Conservation (phyloP, 148 eudicot genomes). For the Fagopyrum homotropicum region DNA sequence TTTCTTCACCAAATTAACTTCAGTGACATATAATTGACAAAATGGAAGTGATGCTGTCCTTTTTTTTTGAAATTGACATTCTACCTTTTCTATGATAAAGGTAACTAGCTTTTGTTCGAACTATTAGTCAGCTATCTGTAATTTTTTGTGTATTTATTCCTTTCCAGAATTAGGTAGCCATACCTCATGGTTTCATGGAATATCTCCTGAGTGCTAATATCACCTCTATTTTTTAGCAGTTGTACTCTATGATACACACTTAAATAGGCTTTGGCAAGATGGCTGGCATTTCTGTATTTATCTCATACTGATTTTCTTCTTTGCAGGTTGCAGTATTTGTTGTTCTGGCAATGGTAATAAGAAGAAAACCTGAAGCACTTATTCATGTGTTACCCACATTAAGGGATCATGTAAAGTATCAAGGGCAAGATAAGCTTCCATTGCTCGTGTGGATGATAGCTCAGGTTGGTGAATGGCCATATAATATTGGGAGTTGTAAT, state of each 20-base stretch:
- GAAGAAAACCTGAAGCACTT: constrained; percentile 73
- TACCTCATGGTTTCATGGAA: constrained; percentile 1
- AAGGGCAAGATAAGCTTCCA: constrained; percentile 79
- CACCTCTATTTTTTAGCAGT: background rate
- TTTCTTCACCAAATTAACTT: background rate
- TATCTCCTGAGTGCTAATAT: background rate
- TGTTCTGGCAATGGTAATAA: constrained; percentile 72
- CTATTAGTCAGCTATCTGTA: background rate
- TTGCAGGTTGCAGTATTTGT: constrained; percentile 71
- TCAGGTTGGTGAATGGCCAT: constrained; percentile 38
- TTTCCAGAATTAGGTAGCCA: background rate
- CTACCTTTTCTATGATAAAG: too few relatives aligned
- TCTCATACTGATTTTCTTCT: background rate
- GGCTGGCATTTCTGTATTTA: background rate
- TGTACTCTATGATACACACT: background rate
- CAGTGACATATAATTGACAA: background rate
- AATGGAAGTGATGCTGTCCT: background rate
- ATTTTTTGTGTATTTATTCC: background rate
- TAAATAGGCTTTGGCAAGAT: background rate
- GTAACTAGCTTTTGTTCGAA: background rate
- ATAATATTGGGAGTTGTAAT: background rate
- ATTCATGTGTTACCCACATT: constrained; percentile 43
- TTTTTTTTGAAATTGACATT: background rate
- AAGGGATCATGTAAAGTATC: constrained; percentile 56
- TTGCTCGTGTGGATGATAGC: constrained; percentile 57